Evolutionary conservation across 768 basidiomycete species (phyloP).

Genomic region (Lanmaoa pseudosensibilis): DNA sequence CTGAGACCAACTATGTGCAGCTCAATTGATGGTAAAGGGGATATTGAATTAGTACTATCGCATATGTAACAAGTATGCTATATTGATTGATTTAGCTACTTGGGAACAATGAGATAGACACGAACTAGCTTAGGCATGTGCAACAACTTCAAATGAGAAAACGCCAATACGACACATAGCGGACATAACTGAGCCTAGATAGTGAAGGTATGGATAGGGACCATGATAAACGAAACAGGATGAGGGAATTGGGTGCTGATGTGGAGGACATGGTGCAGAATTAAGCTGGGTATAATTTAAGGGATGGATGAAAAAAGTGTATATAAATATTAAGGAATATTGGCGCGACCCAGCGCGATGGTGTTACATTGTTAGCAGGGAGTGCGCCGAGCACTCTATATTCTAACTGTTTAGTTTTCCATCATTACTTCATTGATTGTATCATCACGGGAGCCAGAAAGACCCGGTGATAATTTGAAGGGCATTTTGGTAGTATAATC

Average conservation of each 20-base stretch:
- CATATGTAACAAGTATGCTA: too few relatives aligned
- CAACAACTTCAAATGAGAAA: background rate
- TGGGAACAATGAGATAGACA: background rate
- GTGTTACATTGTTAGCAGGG: background rate
- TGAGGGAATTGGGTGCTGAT: background rate
- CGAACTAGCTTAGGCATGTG: background rate
- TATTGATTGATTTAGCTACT: too few relatives aligned
- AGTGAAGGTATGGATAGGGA: background rate
- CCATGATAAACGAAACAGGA: background rate
- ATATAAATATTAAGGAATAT: background rate
- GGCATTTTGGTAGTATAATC: conserved; percentile 12
- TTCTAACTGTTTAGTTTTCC: conserved; percentile 14
- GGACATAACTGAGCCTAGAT: background rate
- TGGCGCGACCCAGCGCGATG: conserved; percentile 16
- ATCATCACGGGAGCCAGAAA: conserved; percentile 3
- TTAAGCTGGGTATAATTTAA: conserved; percentile 23
- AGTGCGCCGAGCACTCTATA: conserved; percentile 13
- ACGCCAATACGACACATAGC: background rate
- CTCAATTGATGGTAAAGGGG: too few relatives aligned
- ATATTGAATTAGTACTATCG: too few relatives aligned
- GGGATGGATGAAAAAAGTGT: background rate
- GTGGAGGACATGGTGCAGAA: conserved; percentile 4
- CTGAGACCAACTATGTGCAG: too few relatives aligned
- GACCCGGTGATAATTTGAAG: conserved; percentile 7
- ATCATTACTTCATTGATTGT: conserved; percentile 21